phyloP scores from a whole-genome alignment of 164 flowering plant genomes.

The Echeveria elegans region DNA sequence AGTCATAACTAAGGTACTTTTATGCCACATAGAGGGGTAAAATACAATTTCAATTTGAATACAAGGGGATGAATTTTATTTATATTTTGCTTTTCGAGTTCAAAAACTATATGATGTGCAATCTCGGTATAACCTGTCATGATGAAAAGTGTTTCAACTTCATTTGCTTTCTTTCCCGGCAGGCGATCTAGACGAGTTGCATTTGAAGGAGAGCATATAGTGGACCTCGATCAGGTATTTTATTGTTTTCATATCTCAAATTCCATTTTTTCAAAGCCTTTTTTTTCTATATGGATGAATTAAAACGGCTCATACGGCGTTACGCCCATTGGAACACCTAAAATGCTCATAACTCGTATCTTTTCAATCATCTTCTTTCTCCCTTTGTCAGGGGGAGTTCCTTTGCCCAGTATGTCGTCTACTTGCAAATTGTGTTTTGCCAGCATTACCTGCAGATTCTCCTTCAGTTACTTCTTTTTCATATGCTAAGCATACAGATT shows the following conservation, averaged over 20 bases:
- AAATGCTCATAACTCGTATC: not conserved
- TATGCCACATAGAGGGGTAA: not conserved
- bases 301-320: not conserved
- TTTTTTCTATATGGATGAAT: not conserved
- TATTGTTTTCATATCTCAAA: not conserved
- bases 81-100: conserved; percentile 4
- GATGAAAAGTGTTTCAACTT: not conserved
- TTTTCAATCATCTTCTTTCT: conserved; percentile 3
- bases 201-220: conserved; percentile 84
- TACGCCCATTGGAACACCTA: not conserved
- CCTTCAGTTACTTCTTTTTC: conserved; percentile 14
- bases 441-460: conserved; percentile 33
- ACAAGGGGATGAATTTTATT: not conserved
- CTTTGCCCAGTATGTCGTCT: conserved; percentile 92
- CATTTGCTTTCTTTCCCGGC: conserved; percentile 10
- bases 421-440: conserved; percentile 77
- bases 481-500: conserved; percentile 16
- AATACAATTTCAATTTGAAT: not conserved
- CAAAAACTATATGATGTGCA: not conserved
- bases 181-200: conserved; percentile 61
- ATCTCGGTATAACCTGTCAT: not conserved
- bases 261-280: not conserved
- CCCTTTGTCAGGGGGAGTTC: conserved; percentile 66
- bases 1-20: not conserved
- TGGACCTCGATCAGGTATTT: conserved; percentile 82